Base-by-base conservation (phyloP, 2,329 filamentous ascomycete genomes). In the Dichotomopilus funicola region DNA sequence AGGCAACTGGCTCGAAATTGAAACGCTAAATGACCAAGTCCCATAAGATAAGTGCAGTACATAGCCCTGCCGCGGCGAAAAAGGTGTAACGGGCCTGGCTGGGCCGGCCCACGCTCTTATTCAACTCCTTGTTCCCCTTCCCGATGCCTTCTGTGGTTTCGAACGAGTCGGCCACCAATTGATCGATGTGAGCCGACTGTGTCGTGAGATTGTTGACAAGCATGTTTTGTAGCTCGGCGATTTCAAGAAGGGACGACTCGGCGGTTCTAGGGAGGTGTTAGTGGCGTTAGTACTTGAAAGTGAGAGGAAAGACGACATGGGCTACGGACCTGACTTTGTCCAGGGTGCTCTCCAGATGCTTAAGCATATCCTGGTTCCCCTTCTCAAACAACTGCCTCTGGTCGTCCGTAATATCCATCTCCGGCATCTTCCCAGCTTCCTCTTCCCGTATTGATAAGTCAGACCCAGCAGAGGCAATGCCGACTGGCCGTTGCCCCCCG, bases 311-410 rank as follows among this genome's bases (percentile, higher is more conserved):
- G 9, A 37, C 5, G 9, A 33, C 10, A 12, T n/a, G 27, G 12
- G 42, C n/a, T 41, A 79, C 88, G 53, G 81, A 95, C 89, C 87
- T 88, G 62, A 97, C 90, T 79, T 97, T 94, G 70, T 91, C 87
- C 68, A 97, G 75, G n/a, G 89, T 91, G 72, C 88, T 90, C 71
- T 96, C 90, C 71, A 95, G 96, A 71, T 96, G 89, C 70, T 88
- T 88, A 64, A 97, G 78, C 85, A 99, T 91, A 61, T 89, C 86
- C 70, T 91, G 86, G 68, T 97, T 96, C 67, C 95, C 91, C 71
- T 90, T 82, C 63, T 92, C 91, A 73, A 99, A 97, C 68, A 96
- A 81, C 70, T 96, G 92, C 51, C 94, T 75, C 71, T 97, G 92
- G 67, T 96, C 91, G 27, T 85, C 78, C 13, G 87, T 89, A 59